phyloP scores from a whole-genome alignment of 441 rosid genomes.

The Adansonia gregorii region DNA sequence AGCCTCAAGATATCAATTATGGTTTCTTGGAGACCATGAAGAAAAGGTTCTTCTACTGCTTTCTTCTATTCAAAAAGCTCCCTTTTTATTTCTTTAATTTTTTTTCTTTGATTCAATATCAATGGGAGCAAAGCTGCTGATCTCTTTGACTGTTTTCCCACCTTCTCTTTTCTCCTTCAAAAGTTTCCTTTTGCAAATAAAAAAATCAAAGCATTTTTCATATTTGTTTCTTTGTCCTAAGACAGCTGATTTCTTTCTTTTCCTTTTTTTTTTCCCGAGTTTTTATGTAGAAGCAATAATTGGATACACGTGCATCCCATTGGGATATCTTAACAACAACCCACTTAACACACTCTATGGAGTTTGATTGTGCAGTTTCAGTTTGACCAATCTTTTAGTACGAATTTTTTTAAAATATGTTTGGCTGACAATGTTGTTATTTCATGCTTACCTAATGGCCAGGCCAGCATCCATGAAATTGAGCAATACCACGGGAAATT shows the following conservation, averaged over 20 bases:
- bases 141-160: slow-evolving; percentile 17
- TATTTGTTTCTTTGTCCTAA: slow-evolving; percentile 35
- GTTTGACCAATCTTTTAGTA: slow-evolving; percentile 19
- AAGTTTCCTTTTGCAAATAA: slow-evolving; percentile 25
- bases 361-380: slow-evolving; percentile 21
- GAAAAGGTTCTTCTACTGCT: slow-evolving; percentile 44
- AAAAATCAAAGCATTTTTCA: slow-evolving; percentile 25
- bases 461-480: background rate
- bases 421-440: background rate
- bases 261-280: slow-evolving; percentile 16
- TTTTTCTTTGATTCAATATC: slow-evolving; percentile 31
- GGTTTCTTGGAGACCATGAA: slow-evolving; percentile 76
- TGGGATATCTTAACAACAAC: slow-evolving; percentile 26
- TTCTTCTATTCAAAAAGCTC: slow-evolving; percentile 41
- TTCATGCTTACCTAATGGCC: background rate
- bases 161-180: slow-evolving; percentile 1
- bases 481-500: background rate
- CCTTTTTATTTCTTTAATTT: slow-evolving; percentile 19
- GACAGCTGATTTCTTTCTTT: slow-evolving; percentile 28
- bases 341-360: slow-evolving; percentile 34
- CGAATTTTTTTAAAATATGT: background rate
- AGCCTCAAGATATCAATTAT: slow-evolving; percentile 57
- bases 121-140: background rate
- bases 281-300: slow-evolving; percentile 32
- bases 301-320: slow-evolving; percentile 45